Evolutionary conservation across 1,139 yeast species (phyloP), one percentile per base, ranked within the genome.

Genomic region (Sporopachydermia cereana): DNA sequence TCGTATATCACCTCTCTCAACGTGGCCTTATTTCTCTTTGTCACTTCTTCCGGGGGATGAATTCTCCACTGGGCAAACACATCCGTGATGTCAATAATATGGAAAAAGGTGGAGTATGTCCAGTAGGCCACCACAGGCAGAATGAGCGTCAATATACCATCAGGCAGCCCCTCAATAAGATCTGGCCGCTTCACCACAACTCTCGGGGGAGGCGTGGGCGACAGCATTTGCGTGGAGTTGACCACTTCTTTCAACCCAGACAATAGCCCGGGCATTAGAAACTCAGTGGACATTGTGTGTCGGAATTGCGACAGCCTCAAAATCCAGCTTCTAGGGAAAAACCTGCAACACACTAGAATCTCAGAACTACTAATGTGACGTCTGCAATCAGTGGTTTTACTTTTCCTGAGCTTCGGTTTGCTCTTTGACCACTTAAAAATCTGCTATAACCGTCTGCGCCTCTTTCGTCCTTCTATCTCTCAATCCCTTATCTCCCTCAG

Each of bases 21-120:
- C 0, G 84, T 61, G 14, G 86, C 96, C 58, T 77, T 84, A 62
- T 91, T 91, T 53, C 93, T 73, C 45, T 74, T 61, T 43, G 69
- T 58, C 48, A 86, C 86, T 60, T 89, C 97, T 54, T 82, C 93
- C 43, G 89, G 79, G 18, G 97, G 91, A 60, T 91, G 98, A 46
- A 91, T 85, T 51, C 97, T 71, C 64, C 84, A 86, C 59, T 74
- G 68, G 55, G 84, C 95, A 39, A 91, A 85, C 53, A 85, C 64
- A 57, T 85, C 75, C 53, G 73, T 76, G 42, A 72, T 73, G 59
- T 89, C 97, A 43, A 89, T 66, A 9, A 82, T 50, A 58, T 84
- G 88, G 71, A 85, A 91, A 48, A 84, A 63, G 30, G 74, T 58
- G 3, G 95, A 82, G 56, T 80, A 77, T 1, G 66, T 46, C 97